Conservation (phyloP, 768 basidiomycete species). For the Gloeopeniophorella convolvens region DNA sequence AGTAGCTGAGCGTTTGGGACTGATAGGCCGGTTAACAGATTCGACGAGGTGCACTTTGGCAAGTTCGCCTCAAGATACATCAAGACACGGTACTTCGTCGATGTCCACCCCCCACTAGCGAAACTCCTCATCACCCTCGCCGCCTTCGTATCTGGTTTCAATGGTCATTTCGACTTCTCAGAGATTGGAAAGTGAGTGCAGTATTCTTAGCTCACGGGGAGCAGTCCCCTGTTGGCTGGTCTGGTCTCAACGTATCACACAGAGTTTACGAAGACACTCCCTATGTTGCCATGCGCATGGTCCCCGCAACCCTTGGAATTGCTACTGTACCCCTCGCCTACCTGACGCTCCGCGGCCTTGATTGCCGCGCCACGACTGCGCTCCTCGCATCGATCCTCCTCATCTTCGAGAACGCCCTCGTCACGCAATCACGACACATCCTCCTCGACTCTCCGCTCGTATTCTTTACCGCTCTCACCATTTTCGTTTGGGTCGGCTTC, state of each 20-base stretch:
- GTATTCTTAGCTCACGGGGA: no score
- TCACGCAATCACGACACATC: conserved; percentile 95
- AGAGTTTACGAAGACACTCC: conserved; percentile 85
- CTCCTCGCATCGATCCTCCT: conserved; percentile 86
- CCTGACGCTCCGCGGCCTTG: conserved; percentile 87
- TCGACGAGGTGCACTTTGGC: conserved; percentile 98
- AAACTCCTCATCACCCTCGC: conserved; percentile 93
- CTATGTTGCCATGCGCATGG: conserved; percentile 93
- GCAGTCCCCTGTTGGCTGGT: no score
- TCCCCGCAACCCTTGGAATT: conserved; percentile 88
- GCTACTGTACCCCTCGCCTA: conserved; percentile 87
- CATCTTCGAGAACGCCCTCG: conserved; percentile 93
- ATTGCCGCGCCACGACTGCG: conserved; percentile 87
- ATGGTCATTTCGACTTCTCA: conserved; percentile 95
- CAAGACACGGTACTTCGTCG: conserved; percentile 85
- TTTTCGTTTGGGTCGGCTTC: conserved; percentile 85
- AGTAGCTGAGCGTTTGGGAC: background rate
- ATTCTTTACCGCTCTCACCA: conserved; percentile 92
- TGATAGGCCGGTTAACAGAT: conserved; percentile 40
- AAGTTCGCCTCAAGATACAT: conserved; percentile 95
- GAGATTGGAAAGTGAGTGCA: conserved; percentile 90
- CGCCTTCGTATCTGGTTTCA: conserved; percentile 79
- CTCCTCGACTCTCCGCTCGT: conserved; percentile 97
- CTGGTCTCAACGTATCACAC: no score
- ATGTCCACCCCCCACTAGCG: conserved; percentile 96